Conservation (phyloP, 257 asterid species). For the Solanum sejunctum region DNA sequence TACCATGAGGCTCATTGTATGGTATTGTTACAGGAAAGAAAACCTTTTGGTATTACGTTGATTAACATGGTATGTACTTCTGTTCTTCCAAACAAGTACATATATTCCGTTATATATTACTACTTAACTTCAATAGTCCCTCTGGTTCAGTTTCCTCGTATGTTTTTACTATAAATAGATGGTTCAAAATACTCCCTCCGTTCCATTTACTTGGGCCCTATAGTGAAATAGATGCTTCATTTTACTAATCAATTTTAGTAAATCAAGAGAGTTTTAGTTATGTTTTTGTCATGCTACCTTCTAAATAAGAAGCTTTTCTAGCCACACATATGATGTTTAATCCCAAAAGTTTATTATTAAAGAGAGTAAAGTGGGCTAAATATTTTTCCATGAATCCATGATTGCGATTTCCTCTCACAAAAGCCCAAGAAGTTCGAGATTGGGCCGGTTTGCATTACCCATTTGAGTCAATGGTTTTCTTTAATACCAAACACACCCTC, state of each 20-base stretch:
- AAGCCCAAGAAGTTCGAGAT: not conserved
- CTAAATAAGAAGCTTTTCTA: no score
- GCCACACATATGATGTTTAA: no score
- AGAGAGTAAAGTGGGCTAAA: not conserved
- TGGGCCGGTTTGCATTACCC: not conserved
- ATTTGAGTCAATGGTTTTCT: not conserved
- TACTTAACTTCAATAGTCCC: no score
- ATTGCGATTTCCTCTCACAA: not conserved
- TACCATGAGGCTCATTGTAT: not conserved
- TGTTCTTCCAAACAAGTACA: not conserved
- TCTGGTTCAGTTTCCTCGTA: no score
- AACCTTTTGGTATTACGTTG: not conserved
- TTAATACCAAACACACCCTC: not conserved
- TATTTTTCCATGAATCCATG: not conserved
- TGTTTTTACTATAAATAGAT: no score
- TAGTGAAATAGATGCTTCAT: no score
- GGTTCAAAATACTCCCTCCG: no score
- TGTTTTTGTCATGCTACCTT: no score
- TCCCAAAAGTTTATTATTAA: no score
- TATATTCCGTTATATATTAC: not conserved
- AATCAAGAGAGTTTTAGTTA: no score
- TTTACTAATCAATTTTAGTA: no score
- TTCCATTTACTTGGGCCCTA: no score
- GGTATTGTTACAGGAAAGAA: not conserved
- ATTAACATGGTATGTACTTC: not conserved